Percentiles rank a stretch among this genome's conserved stretches.
phyloP scores from a whole-genome alignment of 345 rosid species.

The Draba incana region DNA sequence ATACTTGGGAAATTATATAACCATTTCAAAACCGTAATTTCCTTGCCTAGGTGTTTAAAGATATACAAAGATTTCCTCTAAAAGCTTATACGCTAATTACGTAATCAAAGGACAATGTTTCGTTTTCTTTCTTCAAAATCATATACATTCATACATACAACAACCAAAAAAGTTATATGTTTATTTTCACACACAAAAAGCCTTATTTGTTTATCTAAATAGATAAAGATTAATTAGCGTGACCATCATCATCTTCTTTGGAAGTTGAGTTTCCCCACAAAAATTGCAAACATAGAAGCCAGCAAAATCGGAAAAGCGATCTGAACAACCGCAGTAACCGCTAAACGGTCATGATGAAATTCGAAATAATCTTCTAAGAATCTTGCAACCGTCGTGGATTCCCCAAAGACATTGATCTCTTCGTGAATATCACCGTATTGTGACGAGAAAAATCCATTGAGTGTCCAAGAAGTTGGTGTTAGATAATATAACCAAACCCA shows the following conservation, averaged over 20 bases:
- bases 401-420: slow-evolving; percentile 53
- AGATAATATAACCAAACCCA: slow-evolving; percentile 81
- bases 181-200: neutral
- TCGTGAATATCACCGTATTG: slow-evolving; percentile 71
- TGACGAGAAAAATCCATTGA: slow-evolving; percentile 64
- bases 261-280: slow-evolving; percentile 59
- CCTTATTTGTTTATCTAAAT: neutral
- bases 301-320: slow-evolving; percentile 51
- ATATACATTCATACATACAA: neutral
- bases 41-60: neutral
- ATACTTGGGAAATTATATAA: too few relatives aligned
- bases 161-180: neutral
- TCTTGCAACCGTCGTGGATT: slow-evolving; percentile 46
- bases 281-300: slow-evolving; percentile 63
- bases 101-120: neutral
- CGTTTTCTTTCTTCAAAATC: neutral
- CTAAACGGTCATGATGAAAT: slow-evolving; percentile 49
- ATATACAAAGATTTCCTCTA: neutral
- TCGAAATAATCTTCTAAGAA: slow-evolving; percentile 68
- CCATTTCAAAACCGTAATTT: neutral
- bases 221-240: neutral
- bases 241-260: slow-evolving; percentile 54
- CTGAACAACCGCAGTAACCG: slow-evolving; percentile 46
- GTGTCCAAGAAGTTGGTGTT: slow-evolving; percentile 76
- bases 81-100: neutral